Evolutionary conservation across 1,284 basidiomycete species (phyloP).

Genomic region (Taiwanofungus camphoratus): DNA sequence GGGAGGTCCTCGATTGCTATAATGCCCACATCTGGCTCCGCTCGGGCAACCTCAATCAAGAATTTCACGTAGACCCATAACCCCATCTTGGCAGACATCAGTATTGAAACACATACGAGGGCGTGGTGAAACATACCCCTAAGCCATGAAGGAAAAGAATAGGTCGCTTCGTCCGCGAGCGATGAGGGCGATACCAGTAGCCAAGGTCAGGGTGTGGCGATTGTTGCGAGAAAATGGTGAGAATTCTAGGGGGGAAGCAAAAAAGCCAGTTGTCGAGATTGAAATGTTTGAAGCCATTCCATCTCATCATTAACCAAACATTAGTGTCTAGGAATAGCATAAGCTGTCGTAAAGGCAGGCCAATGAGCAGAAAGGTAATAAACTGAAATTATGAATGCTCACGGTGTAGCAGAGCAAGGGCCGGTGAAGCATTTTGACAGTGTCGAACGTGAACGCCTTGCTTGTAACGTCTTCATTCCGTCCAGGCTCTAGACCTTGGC

Average conservation of each 20-base stretch:
- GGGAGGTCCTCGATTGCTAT: constrained; percentile 45
- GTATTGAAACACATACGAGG: constrained; percentile 30
- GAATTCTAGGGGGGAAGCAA: constrained; percentile 25
- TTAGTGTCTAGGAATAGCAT: background rate
- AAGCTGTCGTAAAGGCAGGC: background rate
- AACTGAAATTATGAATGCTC: no score
- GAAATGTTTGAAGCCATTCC: background rate
- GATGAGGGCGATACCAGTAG: constrained; percentile 53
- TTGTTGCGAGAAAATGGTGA: constrained; percentile 35
- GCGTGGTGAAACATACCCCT: constrained; percentile 36
- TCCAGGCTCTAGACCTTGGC: constrained; percentile 30
- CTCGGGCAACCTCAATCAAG: constrained; percentile 31
- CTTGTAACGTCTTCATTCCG: constrained; percentile 28
- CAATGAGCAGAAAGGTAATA: background rate
- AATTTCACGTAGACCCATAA: constrained; percentile 34
- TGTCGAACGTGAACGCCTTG: constrained; percentile 46
- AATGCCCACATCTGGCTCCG: constrained; percentile 39
- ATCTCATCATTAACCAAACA: background rate
- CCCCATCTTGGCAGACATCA: background rate
- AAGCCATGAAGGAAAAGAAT: constrained; percentile 55
- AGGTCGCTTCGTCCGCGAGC: constrained; percentile 33
- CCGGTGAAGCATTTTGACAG: constrained; percentile 42
- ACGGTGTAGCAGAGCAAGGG: constrained; percentile 48
- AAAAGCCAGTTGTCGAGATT: background rate
- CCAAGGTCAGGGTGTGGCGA: constrained; percentile 35